Evolutionary conservation across 2,329 filamentous ascomycete species (phyloP), one percentile per base, ranked within the genome.

Genomic region (Bimuria novae-zelandiae): DNA sequence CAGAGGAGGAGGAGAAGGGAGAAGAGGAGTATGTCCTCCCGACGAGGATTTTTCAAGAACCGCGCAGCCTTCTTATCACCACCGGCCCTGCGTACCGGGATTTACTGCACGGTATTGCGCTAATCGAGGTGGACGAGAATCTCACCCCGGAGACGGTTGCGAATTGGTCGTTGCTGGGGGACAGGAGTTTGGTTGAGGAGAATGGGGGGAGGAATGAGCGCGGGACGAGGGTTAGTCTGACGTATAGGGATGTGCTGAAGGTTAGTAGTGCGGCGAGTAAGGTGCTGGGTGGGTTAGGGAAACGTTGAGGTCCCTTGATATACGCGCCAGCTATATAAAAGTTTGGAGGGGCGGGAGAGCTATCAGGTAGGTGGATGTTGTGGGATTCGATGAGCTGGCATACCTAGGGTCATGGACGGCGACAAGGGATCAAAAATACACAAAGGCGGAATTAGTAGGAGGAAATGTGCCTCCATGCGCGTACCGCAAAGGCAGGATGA

Each of bases 191-290:
- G 3, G 62, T 77, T 25, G 65, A 67, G 11, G 59, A 39, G 56
- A 64, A 46, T 79, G 75, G 78, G 10, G 88, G 87, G 1, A 74
- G 73, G 36, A 87, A 84, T 66, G 64, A 77, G 46, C 82, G 89
- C 36, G 73, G 76, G 37, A 85, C 80, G 10, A 82, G 90, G 51
- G 84, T 85, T 22, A 92, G 89, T 73, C 76, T 93, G 60, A 94
- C 90, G 1, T 93, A 94, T 69, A 82, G 93, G 60, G 92, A 97
- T 76, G 93, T 97, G 35, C 76, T 93, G 60, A 72, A 63, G 52
- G 69, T 72, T 21, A 71, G 67, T 40, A 60, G 52, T 1, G 70
- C 67, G 4, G 69, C 65, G 17, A 67, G 56, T n/a, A 68, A 68
- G 44, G 65, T 72, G 1, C 43, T 73, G 33, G 69, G 69, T 3